Evolutionary conservation across 495 filamentous ascomycete genomes (phyloP), one percentile per base, ranked within the genome.

Genomic region (Talaromyces liani): DNA sequence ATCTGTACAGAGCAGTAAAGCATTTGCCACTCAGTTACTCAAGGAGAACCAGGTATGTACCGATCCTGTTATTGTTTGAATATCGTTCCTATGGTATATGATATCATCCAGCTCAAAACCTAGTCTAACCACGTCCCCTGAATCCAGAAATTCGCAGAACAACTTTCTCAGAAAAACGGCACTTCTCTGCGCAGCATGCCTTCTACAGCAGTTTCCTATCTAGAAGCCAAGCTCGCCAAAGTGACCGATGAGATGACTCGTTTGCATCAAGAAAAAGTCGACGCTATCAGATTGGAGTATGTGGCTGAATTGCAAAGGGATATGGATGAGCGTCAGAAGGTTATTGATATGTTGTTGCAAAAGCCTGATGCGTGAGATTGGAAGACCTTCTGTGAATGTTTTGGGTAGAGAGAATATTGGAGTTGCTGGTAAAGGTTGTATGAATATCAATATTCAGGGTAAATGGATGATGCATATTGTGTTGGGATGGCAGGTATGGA

Each of bases 221-320:
- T 58, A 20, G 27, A 58, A 58, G 29, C 1, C 6, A 58, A 36
- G 29, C 56, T 58, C 27, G 31, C 27, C n/a, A 7, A 18, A 36
- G 14, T 58, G 6, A 58, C 56, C 0, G 56, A 9, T 7, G 56
- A 31, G 1, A 8, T 58, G 27, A 36, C 31, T 5, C 27, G 31
- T n/a, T 36, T 58, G 31, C 56, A 58, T 16, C 16, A 58, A 16
- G 16, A 58, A 36, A 58, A 58, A 22, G 56, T 58, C 29, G 56
- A 58, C 6, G 56, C 56, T 22, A 36, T 58, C 56, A 20, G 29
- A 4, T 18, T 33, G 27, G 56, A 58, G 24, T 58, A 58, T 7
- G 31, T 58, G n/a, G 56, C 27, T 18, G 31, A 36, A 22, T n/a
- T 58, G 1, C 27, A 36, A 10, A 18, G 56, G 56, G 31, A 33